Conservation (phyloP, 306 rosid species). For the Dalbergia oliveri region DNA sequence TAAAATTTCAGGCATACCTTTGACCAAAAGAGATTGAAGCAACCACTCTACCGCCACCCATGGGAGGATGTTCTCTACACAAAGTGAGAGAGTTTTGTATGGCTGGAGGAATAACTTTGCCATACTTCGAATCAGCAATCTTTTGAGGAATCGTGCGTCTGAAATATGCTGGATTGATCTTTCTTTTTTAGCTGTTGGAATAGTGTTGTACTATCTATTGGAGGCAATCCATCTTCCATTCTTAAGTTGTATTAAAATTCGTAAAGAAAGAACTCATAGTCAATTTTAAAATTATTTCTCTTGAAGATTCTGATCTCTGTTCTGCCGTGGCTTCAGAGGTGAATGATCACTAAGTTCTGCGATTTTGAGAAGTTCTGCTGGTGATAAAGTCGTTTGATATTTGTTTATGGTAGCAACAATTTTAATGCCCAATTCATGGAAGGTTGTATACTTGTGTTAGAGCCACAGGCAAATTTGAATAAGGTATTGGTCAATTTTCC, state of each 20-base stretch:
- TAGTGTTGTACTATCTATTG: slow-evolving; percentile 60
- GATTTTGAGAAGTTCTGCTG: not conserved
- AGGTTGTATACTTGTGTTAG: not conserved
- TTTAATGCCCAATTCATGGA: not conserved
- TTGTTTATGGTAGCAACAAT: slow-evolving; percentile 39
- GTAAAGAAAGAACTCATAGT: slow-evolving; percentile 44
- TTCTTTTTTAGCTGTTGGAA: slow-evolving; percentile 43
- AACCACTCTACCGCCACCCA: slow-evolving; percentile 98
- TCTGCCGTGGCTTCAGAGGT: slow-evolving; percentile 28
- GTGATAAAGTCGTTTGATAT: not conserved
- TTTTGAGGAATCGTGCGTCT: slow-evolving; percentile 43
- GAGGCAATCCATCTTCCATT: slow-evolving; percentile 46
- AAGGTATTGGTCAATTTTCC: not conserved
- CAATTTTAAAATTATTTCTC: slow-evolving; percentile 46
- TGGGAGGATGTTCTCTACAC: slow-evolving; percentile 99
- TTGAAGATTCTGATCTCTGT: slow-evolving; percentile 36
- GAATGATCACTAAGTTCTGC: slow-evolving; percentile 3
- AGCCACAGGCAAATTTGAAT: not conserved
- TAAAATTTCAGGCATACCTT: slow-evolving; percentile 85
- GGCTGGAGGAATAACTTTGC: slow-evolving; percentile 30
- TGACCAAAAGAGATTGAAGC: slow-evolving; percentile 99
- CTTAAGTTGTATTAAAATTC: slow-evolving; percentile 61
- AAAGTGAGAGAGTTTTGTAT: slow-evolving; percentile 62
- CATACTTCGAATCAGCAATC: slow-evolving; percentile 42
- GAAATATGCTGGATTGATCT: slow-evolving; percentile 51